Evolutionary conservation across 169 alveolate species (phyloP), one percentile per base, ranked within the genome.

Genomic region (Plasmodium knowlesi): DNA sequence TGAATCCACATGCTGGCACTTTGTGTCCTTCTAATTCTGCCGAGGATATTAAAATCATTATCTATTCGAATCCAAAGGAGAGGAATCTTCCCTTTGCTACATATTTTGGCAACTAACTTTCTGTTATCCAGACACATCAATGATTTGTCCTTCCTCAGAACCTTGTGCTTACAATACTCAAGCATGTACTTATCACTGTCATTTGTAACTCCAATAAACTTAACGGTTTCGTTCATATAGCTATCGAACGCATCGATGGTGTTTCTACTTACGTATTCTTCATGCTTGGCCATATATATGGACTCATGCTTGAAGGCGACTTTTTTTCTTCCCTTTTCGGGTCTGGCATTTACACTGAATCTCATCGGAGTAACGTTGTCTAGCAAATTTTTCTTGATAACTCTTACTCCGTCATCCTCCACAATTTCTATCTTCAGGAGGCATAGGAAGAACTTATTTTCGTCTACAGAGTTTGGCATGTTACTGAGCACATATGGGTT

Each of bases 1-100:
- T 97, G 98, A 90, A 97, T 98, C 98, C 98, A 97, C 98, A 97
- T 97, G 43, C 97, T 82, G 85, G 97, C 72, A 93, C 96, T 86
- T 96, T 97, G 98, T 57, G 97, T 86, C 19, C 97, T 88, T 57
- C 98, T 90, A 37, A 92, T 96, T 95, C 98, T 80, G 2, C 96
- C 98, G 16, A 96, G 30, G 82, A 97, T 83, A 71, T 84, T 70
- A 70, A 96, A 96, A 28, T 82, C 84, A 46, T 97, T 96, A 95
- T 97, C 98, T 25, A 96, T 96, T 12, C 98, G 54, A 39, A 96
- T 93, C 98, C 98, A 97, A 82, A 97, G 96, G 25, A 97, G 61
- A 1, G 98, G 98, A 34, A 97, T 92, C 54, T 97, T 96, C 19
- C 84, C 84, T 82, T 97, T 97, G 71, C 98, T 96, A 95, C 98